Conservation (phyloP, 257 asterid genomes). For the Solanum chiquidenum region DNA sequence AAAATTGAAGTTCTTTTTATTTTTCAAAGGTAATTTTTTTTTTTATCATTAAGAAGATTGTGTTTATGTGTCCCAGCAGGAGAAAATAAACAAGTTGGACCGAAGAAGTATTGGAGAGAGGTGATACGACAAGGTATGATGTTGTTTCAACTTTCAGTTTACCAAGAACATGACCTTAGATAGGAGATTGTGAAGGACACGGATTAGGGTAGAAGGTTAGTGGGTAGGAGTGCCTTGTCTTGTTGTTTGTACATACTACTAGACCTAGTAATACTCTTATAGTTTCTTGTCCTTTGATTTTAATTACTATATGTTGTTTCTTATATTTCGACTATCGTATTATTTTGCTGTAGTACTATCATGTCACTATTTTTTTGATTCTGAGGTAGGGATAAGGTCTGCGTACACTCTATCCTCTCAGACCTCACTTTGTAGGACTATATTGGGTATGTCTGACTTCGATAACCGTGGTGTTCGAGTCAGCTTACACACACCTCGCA, state of each 20-base stretch:
- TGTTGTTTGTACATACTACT: not conserved
- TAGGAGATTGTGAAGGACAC: not conserved
- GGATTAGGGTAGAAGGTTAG: not conserved
- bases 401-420: not conserved
- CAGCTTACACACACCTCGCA: not conserved
- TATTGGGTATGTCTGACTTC: not conserved
- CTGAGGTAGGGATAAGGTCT: not conserved
- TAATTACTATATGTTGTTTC: too few species aligned
- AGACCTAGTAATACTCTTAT: not conserved
- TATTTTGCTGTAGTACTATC: not conserved
- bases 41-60: not conserved
- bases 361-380: not conserved
- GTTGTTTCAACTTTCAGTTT: not conserved
- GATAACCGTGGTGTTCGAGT: not conserved
- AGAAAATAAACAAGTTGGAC: not conserved
- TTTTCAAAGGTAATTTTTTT: not conserved
- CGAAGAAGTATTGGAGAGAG: not conserved
- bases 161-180: not conserved
- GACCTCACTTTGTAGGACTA: not conserved
- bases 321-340: not conserved
- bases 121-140: not conserved
- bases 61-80: not conserved
- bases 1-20: not conserved
- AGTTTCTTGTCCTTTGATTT: not conserved
- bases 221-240: not conserved